A percentile compares a stretch with the other conserved stretches of the same genome.
phyloP scores from a whole-genome alignment of 805 yeast species.

The Candida coquimbonensis region DNA sequence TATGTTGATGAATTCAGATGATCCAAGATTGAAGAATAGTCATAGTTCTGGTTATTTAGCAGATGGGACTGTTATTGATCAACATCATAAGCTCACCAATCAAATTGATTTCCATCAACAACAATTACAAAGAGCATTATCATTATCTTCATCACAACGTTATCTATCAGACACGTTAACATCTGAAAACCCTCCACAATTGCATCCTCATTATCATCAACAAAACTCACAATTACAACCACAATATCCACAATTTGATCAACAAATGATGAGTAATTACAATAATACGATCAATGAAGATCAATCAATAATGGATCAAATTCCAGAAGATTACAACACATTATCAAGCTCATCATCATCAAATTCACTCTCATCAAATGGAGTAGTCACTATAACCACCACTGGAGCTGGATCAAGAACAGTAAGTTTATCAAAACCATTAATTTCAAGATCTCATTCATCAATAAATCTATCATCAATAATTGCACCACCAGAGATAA shows the following conservation, averaged over 20 bases:
- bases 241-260: background rate
- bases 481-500: slow-evolving; percentile 28
- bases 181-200: background rate
- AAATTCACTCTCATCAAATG: slow-evolving; percentile 1
- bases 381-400: background rate
- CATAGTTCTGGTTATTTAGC: slow-evolving; percentile 14
- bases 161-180: slow-evolving; percentile 4
- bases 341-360: slow-evolving; percentile 2
- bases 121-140: background rate
- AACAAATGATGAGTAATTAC: too few species aligned
- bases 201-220: too few species aligned
- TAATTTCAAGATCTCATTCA: slow-evolving; percentile 37
- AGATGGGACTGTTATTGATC: slow-evolving; percentile 21
- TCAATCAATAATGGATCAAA: background rate
- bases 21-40: too few species aligned
- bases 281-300: background rate
- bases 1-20: slow-evolving; percentile 15
- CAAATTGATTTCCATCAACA: background rate
- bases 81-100: background rate
- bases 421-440: slow-evolving; percentile 3
- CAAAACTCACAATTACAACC: background rate
- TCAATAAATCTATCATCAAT: slow-evolving; percentile 49
- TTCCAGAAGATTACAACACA: slow-evolving; percentile 6
- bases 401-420: background rate
- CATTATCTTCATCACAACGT: background rate